Percentiles rank a stretch among this genome's conserved stretches.
These are phyloP conservation scores for Porcisia hertigi DNA, from an alignment of 208 protist species.

Conservation along the genomic window DNA sequence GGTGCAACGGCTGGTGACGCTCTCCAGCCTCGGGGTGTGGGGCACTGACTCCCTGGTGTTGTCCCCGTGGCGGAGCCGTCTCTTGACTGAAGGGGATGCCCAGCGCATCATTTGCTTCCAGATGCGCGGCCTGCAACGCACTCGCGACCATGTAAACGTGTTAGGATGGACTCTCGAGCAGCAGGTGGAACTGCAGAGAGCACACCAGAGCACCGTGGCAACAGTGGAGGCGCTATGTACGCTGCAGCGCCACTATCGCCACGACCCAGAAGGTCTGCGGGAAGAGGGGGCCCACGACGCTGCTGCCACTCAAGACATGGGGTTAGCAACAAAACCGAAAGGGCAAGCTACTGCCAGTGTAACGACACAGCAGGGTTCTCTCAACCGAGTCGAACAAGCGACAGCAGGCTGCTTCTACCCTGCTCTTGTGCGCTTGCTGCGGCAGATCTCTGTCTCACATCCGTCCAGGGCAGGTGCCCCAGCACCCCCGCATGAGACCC, in stretches of 20 bases:
- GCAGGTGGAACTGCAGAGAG: conserved; percentile 9
- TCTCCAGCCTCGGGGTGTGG: background rate
- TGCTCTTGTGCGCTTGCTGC: conserved; percentile 1
- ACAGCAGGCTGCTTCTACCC: conserved; percentile 32
- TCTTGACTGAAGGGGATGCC: background rate
- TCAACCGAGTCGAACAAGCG: conserved; percentile 9
- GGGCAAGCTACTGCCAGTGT: background rate
- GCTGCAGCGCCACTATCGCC: background rate
- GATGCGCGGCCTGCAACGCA: conserved; percentile 14
- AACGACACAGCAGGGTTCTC: background rate
- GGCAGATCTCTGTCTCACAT: background rate
- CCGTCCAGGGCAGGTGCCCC: background rate
- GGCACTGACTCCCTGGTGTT: background rate
- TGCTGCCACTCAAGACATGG: background rate
- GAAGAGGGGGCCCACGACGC: background rate
- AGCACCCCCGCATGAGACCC: background rate
- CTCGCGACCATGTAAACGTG: conserved; percentile 9
- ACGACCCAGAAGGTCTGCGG: background rate
- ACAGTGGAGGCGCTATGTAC: conserved; percentile 4
- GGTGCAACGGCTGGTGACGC: background rate
- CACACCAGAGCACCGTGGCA: background rate
- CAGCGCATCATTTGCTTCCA: conserved; percentile 24
- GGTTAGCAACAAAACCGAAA: background rate
- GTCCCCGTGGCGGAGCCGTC: background rate
- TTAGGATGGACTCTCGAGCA: conserved; percentile 24